Conservation (phyloP, 495 filamentous ascomycete species). For the Letharia lupina region DNA sequence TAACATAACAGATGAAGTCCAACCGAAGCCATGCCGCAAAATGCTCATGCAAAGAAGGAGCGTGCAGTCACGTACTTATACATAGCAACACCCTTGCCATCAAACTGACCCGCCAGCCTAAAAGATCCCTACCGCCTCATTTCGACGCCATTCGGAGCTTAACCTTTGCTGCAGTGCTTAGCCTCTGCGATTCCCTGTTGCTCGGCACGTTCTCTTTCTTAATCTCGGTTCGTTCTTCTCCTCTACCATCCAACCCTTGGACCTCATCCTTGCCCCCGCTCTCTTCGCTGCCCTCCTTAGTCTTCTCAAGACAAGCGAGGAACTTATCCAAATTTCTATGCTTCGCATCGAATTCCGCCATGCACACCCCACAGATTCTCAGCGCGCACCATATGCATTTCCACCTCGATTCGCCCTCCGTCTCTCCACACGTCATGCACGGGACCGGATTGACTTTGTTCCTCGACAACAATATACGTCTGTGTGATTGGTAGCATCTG, state of each 20-base stretch:
- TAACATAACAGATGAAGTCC: neutral
- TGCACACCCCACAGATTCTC: conserved; percentile 39
- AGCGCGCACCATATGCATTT: conserved; percentile 44
- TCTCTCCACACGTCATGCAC: conserved; percentile 44
- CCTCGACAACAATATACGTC: conserved; percentile 34
- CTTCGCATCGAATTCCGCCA: conserved; percentile 32
- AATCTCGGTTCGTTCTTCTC: neutral
- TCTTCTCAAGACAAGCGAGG: conserved; percentile 11
- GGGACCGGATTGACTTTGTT: conserved; percentile 42
- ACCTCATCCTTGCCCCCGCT: neutral
- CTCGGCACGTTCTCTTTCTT: neutral
- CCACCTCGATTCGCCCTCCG: conserved; percentile 37
- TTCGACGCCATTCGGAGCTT: neutral
- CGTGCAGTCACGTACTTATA: neutral
- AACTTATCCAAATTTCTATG: conserved; percentile 13
- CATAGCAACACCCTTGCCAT: neutral
- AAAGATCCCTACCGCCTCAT: neutral
- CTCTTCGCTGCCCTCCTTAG: conserved; percentile 1
- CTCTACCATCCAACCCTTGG: neutral
- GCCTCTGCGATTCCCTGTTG: neutral
- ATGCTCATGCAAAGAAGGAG: conserved; percentile 1
- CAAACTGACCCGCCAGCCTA: neutral
- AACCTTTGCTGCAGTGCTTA: neutral
- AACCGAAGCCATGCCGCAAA: conserved; percentile 1
- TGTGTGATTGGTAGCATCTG: conserved; percentile 41